A percentile compares a stretch with the other conserved stretches of the same genome.
Conservation (phyloP, 805 yeast genomes). For the Debaryomyces prosopidis region DNA sequence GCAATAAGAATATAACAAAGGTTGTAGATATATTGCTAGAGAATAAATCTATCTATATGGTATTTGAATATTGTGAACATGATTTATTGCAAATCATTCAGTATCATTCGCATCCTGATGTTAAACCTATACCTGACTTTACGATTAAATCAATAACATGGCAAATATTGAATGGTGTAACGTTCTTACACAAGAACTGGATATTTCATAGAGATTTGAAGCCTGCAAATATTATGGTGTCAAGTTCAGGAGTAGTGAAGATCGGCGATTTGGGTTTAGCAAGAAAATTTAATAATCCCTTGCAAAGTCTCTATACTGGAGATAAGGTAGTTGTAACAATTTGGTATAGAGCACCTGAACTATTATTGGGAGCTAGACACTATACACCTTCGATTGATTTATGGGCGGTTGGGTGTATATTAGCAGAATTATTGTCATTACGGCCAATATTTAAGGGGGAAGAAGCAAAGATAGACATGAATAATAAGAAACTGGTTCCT, state of each 20-base stretch:
- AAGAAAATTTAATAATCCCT: constrained; percentile 79
- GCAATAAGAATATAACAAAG: constrained; percentile 75
- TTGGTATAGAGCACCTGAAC: constrained; percentile 95
- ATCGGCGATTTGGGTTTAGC: constrained; percentile 96
- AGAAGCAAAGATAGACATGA: constrained; percentile 86
- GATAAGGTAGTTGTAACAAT: constrained; percentile 96
- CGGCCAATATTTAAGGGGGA: constrained; percentile 97
- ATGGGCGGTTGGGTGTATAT: constrained; percentile 95
- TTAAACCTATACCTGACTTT: constrained; percentile 71
- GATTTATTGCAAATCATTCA: constrained; percentile 93
- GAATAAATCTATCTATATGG: constrained; percentile 88
- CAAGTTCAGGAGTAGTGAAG: constrained; percentile 85
- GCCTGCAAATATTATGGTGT: constrained; percentile 97
- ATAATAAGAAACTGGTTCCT: constrained; percentile 84
- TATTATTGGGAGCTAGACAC: constrained; percentile 86
- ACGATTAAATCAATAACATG: constrained; percentile 83
- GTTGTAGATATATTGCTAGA: constrained; percentile 84
- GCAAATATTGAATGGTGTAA: constrained; percentile 91
- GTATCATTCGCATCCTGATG: constrained; percentile 87
- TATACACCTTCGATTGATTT: constrained; percentile 90
- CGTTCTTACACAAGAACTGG: constrained; percentile 94
- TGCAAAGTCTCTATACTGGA: constrained; percentile 85
- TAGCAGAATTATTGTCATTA: constrained; percentile 85
- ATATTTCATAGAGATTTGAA: constrained; percentile 91
- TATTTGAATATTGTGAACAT: constrained; percentile 95